Percentiles rank a stretch among this genome's conserved stretches.
Conservation (phyloP, 148 eudicot genomes). For the Chenopodium album region DNA sequence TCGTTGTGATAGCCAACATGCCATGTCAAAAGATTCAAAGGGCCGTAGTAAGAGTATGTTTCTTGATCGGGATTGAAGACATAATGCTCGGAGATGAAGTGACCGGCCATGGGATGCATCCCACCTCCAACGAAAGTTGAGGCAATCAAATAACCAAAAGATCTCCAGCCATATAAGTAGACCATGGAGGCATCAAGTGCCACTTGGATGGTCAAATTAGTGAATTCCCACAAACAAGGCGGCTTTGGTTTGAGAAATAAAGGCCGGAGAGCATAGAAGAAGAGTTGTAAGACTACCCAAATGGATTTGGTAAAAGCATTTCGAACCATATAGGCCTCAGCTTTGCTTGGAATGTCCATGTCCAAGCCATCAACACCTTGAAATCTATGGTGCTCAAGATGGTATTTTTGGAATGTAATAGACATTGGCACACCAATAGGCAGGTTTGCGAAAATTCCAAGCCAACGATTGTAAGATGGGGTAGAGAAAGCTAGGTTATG, state of each 20-base stretch:
- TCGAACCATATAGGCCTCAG: conserved; percentile 65
- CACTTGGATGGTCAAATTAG: conserved; percentile 59
- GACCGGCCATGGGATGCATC: conserved; percentile 96
- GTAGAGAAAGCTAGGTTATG: conserved; percentile 94
- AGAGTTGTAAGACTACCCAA: conserved; percentile 83
- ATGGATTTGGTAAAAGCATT: conserved; percentile 64
- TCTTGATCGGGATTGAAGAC: conserved; percentile 80
- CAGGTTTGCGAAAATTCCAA: conserved; percentile 90
- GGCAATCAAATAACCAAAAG: conserved; percentile 61
- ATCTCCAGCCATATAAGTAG: conserved; percentile 78
- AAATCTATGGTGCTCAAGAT: conserved; percentile 87
- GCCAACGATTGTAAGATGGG: conserved; percentile 84
- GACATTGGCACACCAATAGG: conserved; percentile 97
- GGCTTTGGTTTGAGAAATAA: conserved; percentile 90
- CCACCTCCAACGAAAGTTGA: conserved; percentile 97
- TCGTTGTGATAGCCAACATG: conserved; percentile 95
- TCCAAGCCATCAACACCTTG: conserved; percentile 93
- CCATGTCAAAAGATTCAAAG: conserved; percentile 80
- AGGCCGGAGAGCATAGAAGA: conserved; percentile 89
- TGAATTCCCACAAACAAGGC: conserved; percentile 84
- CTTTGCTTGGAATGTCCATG: conserved; percentile 84
- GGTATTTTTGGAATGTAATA: conserved; percentile 93
- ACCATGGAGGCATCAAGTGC: conserved; percentile 62
- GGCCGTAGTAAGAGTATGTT: conserved; percentile 89
- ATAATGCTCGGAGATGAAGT: conserved; percentile 91